Evolutionary conservation across 2,329 filamentous ascomycete species (phyloP).

Genomic region (Trichoderma atroviride): DNA sequence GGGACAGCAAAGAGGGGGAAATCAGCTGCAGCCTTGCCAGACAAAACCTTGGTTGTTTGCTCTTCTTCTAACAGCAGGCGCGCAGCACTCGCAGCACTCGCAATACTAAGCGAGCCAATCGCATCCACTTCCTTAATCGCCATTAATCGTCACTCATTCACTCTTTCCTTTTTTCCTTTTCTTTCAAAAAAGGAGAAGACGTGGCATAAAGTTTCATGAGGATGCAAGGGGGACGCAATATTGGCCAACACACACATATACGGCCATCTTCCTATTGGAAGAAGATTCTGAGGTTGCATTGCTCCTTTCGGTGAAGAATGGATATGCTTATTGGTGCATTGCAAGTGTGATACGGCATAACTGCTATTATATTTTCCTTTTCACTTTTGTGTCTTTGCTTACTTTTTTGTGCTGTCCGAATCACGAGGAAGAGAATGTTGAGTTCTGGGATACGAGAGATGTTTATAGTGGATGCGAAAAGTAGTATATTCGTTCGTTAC

Average conservation of each 20-base stretch:
- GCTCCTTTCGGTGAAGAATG: no score
- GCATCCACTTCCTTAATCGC: background rate
- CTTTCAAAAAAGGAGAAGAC: background rate
- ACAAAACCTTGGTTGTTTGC: background rate
- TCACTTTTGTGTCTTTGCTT: no score
- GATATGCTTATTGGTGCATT: background rate
- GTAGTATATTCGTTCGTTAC: background rate
- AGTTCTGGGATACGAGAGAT: background rate
- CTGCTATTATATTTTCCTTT: background rate
- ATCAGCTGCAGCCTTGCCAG: background rate
- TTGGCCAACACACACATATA: background rate
- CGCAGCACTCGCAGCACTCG: background rate
- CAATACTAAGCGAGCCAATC: background rate
- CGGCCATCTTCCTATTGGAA: background rate
- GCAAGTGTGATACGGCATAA: no score
- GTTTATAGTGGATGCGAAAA: no score
- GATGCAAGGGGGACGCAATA: background rate
- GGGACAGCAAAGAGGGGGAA: background rate
- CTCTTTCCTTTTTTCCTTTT: background rate
- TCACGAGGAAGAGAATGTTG: background rate
- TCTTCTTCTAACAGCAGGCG: background rate
- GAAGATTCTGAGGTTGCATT: background rate
- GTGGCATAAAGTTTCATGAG: background rate
- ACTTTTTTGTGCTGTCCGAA: background rate
- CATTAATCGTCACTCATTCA: background rate